Conservation (phyloP, 495 filamentous ascomycete genomes). For the Ascodesmis nigricans region DNA sequence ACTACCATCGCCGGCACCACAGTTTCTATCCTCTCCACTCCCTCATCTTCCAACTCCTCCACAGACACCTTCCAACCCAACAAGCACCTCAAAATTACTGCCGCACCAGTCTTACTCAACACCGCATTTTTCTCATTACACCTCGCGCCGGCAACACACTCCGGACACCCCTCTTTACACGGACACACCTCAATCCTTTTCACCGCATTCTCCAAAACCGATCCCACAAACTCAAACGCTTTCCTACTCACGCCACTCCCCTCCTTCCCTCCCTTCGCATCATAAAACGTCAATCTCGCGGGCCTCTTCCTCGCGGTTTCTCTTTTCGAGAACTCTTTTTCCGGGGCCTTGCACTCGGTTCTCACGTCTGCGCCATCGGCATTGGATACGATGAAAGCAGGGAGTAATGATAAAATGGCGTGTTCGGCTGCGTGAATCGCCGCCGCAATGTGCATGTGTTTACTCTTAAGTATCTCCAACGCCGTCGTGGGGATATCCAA, state of each 20-base stretch:
- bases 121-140: slow-evolving; percentile 80
- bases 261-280: slow-evolving; percentile 66
- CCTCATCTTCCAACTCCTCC: slow-evolving; percentile 60
- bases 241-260: slow-evolving; percentile 67
- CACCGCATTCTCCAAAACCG: slow-evolving; percentile 56
- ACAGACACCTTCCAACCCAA: slow-evolving; percentile 55
- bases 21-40: slow-evolving; percentile 60
- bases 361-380: slow-evolving; percentile 66
- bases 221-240: slow-evolving; percentile 77
- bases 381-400: slow-evolving; percentile 70
- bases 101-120: slow-evolving; percentile 75
- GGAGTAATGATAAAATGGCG: slow-evolving; percentile 64
- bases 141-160: slow-evolving; percentile 31
- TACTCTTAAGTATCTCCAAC: slow-evolving; percentile 51
- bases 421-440: slow-evolving; percentile 93
- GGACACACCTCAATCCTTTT: slow-evolving; percentile 43
- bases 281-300: slow-evolving; percentile 80
- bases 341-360: slow-evolving; percentile 69
- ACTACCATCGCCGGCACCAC: slow-evolving; percentile 52
- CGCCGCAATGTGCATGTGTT: slow-evolving; percentile 58
- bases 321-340: slow-evolving; percentile 60
- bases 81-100: slow-evolving; percentile 54
- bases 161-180: slow-evolving; percentile 63
- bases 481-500: slow-evolving; percentile 66
- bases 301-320: slow-evolving; percentile 55